Evolutionary conservation across 2,329 filamentous ascomycete genomes (phyloP).

Genomic region (Colletotrichum sp.): DNA sequence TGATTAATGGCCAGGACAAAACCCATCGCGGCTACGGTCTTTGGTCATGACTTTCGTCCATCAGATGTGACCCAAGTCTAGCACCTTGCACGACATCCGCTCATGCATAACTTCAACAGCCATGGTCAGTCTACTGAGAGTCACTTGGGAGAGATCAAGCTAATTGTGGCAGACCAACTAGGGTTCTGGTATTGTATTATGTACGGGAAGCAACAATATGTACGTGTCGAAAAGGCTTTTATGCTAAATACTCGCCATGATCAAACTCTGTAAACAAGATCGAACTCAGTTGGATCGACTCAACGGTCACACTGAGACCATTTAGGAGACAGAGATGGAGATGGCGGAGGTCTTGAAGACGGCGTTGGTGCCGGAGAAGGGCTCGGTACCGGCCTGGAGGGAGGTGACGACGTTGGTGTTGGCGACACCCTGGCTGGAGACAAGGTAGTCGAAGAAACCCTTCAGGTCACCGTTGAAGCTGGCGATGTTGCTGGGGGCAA

Average conservation of each 20-base stretch:
- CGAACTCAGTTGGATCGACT: not conserved
- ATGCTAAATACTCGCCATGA: not conserved
- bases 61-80: not conserved
- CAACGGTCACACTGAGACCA: not conserved
- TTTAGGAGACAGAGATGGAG: constrained; percentile 8
- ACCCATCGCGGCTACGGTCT: too few species aligned
- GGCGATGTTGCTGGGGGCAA: constrained; percentile 40
- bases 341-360: constrained; percentile 24
- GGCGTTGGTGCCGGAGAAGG: constrained; percentile 53
- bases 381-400: constrained; percentile 61
- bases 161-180: not conserved
- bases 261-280: not conserved
- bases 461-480: constrained; percentile 60
- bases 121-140: not conserved
- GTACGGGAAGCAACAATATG: not conserved
- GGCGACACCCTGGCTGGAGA: constrained; percentile 47
- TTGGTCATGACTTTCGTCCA: not conserved
- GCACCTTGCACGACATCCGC: not conserved
- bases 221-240: not conserved
- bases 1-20: not conserved
- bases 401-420: constrained; percentile 57
- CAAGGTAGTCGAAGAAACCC: constrained; percentile 61
- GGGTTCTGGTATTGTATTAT: not conserved
- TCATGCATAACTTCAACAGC: not conserved
- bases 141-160: not conserved